Conservation (phyloP, 73 alveolate species). For the Tetrahymena elliotti region DNA sequence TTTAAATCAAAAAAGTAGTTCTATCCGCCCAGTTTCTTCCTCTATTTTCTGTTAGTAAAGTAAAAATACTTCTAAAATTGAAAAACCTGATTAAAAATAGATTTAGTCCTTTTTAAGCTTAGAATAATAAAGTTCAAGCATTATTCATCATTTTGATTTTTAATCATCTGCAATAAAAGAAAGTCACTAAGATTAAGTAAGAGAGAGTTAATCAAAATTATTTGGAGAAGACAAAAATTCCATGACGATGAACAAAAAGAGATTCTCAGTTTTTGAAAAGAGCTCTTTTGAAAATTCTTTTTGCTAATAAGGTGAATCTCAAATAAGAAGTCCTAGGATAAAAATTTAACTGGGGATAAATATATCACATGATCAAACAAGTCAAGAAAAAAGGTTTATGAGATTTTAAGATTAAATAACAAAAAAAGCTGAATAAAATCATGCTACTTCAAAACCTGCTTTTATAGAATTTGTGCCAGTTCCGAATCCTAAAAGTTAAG, state of each 20-base stretch:
- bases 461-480: not conserved
- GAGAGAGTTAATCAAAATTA: not conserved
- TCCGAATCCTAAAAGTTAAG: not conserved
- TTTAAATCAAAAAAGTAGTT: not conserved
- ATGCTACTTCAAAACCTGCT: not conserved
- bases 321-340: not conserved
- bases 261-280: not conserved
- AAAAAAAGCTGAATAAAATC: not conserved
- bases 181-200: not conserved
- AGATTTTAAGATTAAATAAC: not conserved
- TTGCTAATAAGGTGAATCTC: not conserved
- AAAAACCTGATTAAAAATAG: not conserved
- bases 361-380: not conserved
- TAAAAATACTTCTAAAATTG: not conserved
- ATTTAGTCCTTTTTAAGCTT: not conserved
- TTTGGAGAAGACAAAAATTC: not conserved
- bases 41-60: not conserved
- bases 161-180: not conserved
- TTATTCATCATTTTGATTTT: not conserved
- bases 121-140: not conserved
- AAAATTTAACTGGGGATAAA: not conserved
- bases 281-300: not conserved
- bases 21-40: not conserved
- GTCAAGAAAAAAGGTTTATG: not conserved
- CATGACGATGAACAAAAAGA: not conserved